A percentile compares a stretch with the other conserved stretches of the same genome.
phyloP scores from a whole-genome alignment of 176 grass and related monocot species.

The Canna indica region DNA sequence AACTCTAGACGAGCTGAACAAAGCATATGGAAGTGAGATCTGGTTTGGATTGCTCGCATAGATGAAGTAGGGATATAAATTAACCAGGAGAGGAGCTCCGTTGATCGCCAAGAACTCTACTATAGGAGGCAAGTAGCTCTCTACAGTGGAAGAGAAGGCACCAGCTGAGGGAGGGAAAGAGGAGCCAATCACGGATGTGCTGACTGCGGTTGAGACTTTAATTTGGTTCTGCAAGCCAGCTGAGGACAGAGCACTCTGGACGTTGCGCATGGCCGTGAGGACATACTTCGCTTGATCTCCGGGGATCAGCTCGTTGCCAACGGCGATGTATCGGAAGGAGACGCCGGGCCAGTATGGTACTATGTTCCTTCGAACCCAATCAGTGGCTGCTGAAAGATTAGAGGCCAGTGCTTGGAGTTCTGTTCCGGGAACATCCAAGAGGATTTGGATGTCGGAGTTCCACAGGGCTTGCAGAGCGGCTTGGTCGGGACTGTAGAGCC shows the following conservation, averaged over 20 bases:
- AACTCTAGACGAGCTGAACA: conserved; percentile 31
- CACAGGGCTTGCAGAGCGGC: conserved; percentile 14
- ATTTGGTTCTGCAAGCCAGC: conserved; percentile 34
- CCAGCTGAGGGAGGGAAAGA: conserved; percentile 46
- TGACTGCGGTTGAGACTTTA: conserved; percentile 56
- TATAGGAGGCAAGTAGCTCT: conserved; percentile 37
- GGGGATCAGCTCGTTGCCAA: conserved; percentile 61
- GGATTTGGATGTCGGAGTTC: conserved; percentile 19
- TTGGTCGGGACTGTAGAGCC: conserved; percentile 21
- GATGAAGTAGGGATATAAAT: conserved; percentile 56
- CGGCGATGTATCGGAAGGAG: conserved; percentile 29
- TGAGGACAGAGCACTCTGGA: conserved; percentile 29
- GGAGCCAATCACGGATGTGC: conserved; percentile 37
- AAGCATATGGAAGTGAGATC: conserved; percentile 43
- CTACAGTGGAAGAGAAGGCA: conserved; percentile 33
- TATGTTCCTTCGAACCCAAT: conserved; percentile 19
- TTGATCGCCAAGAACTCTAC: conserved; percentile 35
- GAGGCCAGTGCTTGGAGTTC: conserved; percentile 10
- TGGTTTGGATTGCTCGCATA: conserved; percentile 21
- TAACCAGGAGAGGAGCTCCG: conserved; percentile 39
- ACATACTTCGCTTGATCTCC: conserved; percentile 36
- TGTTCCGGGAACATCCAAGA: conserved; percentile 10
- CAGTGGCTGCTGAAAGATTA: background rate
- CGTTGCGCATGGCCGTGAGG: conserved; percentile 55
- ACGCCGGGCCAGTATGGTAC: conserved; percentile 10